Base-by-base conservation (phyloP, 2,329 filamentous ascomycete species). In the Aspergillus pseudoterreus region DNA sequence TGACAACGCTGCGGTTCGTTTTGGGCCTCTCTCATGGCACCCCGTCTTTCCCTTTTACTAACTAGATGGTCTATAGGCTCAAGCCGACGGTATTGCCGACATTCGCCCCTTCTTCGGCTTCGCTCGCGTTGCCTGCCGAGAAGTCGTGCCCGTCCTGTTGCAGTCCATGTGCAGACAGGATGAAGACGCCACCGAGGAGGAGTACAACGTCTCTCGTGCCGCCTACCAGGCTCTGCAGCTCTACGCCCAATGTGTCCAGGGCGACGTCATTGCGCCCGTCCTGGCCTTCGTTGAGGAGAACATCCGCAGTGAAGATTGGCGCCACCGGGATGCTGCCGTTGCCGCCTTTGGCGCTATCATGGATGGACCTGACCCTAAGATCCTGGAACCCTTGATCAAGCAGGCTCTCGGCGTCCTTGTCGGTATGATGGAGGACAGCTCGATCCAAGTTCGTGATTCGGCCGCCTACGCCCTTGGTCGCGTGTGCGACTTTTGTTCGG, bases 271-370 rank as follows among this genome's bases (percentile, higher is more conserved):
- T 54, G 83, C 85, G 43, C 87, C 90, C 6, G 92, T 99, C 27
- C 84, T 99, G 51, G 75, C 82, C 53, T 99, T 97, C 66, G 92
- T 99, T 47, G 94, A 99, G 78, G 80, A 82, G 64, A 92, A 97
- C 75, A 82, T 99, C 46, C 86, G 91, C 58, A 83, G 84, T 53
- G 90, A 96, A 51, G 90, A 97, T 73, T 99, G 94, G 94, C 92
- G 95, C 71, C 83, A 86, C 71, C 85, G 94, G 63, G 94, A 99
- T 76, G 94, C 94, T 48, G 92, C 94, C 46, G 94, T 99, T 30
- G 96, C 94, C 53, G 92, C 94, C 15, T 97, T 99, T 62, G 94
- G 94, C 57, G 94, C 92, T 60, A 97, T 99, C 63, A 96, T 99
- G 92, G 94, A 99, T 69, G 94, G 94, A 22, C 94, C 94, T 1